phyloP scores from a whole-genome alignment of 352 stramenopile genomes.

The Pythium apleroticum region DNA sequence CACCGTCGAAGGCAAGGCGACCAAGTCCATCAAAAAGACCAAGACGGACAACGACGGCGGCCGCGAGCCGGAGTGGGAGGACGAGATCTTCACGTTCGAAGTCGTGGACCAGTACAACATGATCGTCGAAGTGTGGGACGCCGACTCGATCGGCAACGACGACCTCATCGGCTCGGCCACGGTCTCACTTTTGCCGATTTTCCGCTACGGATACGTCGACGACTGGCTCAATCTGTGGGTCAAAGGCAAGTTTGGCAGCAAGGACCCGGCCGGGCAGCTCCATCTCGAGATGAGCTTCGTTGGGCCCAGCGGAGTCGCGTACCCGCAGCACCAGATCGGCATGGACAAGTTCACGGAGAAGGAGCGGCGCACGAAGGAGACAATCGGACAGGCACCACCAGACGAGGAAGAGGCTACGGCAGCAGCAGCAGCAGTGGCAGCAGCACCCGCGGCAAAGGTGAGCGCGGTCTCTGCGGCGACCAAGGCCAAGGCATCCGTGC shows the following conservation, averaged over 20 bases:
- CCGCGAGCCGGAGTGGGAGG: conserved; percentile 79
- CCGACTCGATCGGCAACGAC: conserved; percentile 89
- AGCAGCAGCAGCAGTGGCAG: conserved; percentile 19
- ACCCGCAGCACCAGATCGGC: conserved; percentile 88
- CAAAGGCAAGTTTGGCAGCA: conserved; percentile 86
- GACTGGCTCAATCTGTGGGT: conserved; percentile 88
- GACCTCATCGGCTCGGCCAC: conserved; percentile 86
- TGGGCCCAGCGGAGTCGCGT: conserved; percentile 74
- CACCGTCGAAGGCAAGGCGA: conserved; percentile 67
- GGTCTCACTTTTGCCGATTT: conserved; percentile 89
- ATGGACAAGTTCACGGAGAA: conserved; percentile 77
- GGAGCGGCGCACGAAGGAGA: conserved; percentile 72
- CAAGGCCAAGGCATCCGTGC: conserved; percentile 19
- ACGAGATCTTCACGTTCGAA: conserved; percentile 83
- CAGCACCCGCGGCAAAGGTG: conserved; percentile 23
- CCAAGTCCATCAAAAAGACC: conserved; percentile 77
- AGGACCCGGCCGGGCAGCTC: conserved; percentile 84
- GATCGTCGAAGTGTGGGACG: conserved; percentile 89
- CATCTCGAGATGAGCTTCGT: conserved; percentile 88
- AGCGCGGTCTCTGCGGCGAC: conserved; percentile 31
- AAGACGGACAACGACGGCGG: conserved; percentile 88
- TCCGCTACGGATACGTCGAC: conserved; percentile 85
- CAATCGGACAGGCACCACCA: conserved; percentile 27
- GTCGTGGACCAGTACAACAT: conserved; percentile 94
- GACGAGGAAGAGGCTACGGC: conserved; percentile 24